Conservation (phyloP, 2,329 filamentous ascomycete genomes). For the Penicillium vulpinum region DNA sequence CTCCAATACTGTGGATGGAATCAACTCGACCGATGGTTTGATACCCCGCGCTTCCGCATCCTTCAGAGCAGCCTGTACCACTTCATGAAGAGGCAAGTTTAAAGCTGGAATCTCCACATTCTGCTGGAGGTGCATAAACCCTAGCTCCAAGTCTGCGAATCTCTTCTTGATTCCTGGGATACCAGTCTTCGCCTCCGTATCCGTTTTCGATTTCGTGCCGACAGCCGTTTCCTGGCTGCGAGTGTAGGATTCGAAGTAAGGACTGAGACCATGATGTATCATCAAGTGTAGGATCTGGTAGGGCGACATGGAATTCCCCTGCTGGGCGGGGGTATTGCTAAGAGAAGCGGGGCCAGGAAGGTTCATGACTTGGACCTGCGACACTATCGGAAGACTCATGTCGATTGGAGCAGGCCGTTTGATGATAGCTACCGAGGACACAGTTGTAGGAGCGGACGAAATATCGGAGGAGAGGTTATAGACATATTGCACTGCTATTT, state of each 20-base stretch:
- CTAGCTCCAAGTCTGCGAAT: constrained; percentile 89
- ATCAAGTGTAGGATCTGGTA: constrained; percentile 92
- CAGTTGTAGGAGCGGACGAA: constrained; percentile 70
- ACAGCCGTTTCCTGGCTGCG: constrained; percentile 71
- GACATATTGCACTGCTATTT: constrained; percentile 54
- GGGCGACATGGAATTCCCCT: constrained; percentile 73
- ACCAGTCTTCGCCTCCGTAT: constrained; percentile 88
- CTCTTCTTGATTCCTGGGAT: constrained; percentile 98
- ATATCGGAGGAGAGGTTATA: constrained; percentile 84
- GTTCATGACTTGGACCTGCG: constrained; percentile 91
- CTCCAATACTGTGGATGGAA: constrained; percentile 72
- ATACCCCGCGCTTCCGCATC: constrained; percentile 67
- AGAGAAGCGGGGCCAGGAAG: constrained; percentile 77
- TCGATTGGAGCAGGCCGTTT: constrained; percentile 90
- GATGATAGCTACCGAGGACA: constrained; percentile 82
- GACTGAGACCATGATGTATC: constrained; percentile 85
- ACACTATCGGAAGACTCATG: constrained; percentile 74
- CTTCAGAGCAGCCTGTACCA: constrained; percentile 82
- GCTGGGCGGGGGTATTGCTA: constrained; percentile 65
- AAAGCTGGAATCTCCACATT: constrained; percentile 97
- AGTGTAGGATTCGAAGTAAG: constrained; percentile 96
- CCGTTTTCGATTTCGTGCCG: constrained; percentile 69
- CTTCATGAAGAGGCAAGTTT: constrained; percentile 79
- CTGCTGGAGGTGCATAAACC: constrained; percentile 87
- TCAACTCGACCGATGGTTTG: constrained; percentile 74